Evolutionary conservation across 495 filamentous ascomycete species (phyloP).

Genomic region (Oleoguttula mirabilis): DNA sequence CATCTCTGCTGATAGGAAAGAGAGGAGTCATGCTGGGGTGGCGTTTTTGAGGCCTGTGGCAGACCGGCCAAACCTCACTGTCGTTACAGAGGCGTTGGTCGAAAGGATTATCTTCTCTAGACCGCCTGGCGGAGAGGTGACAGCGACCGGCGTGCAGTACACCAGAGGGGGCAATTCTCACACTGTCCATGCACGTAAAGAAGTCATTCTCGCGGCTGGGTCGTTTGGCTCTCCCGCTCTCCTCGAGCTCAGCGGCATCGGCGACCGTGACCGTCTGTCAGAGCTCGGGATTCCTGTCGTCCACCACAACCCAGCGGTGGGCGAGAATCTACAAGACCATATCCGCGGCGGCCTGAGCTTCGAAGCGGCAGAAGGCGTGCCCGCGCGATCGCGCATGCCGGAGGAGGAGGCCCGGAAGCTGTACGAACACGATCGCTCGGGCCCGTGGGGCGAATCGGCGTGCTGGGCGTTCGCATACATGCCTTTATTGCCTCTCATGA

Average conservation of each 20-base stretch:
- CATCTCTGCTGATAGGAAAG: constrained; percentile 9
- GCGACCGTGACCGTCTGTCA: constrained; percentile 38
- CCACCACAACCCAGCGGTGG: constrained; percentile 47
- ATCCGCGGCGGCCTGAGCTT: constrained; percentile 6
- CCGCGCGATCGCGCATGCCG: neutral
- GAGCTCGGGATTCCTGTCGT: constrained; percentile 40
- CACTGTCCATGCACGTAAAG: constrained; percentile 17
- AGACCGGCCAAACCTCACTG: constrained; percentile 1
- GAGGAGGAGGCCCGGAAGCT: constrained; percentile 1
- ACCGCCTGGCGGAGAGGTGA: neutral
- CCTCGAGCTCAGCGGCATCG: constrained; percentile 53
- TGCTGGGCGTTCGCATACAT: constrained; percentile 10
- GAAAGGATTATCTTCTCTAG: constrained; percentile 2
- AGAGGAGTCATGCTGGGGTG: constrained; percentile 8
- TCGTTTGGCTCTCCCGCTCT: constrained; percentile 50
- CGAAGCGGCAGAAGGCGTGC: constrained; percentile 9
- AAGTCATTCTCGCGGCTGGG: constrained; percentile 54
- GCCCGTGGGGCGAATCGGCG: constrained; percentile 4
- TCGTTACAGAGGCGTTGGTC: constrained; percentile 9
- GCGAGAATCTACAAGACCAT: constrained; percentile 56
- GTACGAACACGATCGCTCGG: constrained; percentile 6
- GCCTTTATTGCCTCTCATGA: constrained; percentile 7
- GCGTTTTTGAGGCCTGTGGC: constrained; percentile 7
- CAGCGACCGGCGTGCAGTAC: constrained; percentile 4
- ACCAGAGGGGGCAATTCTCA: constrained; percentile 16